These are phyloP conservation scores for Mucor saturninus DNA, from an alignment of 371 early-diverging fungal genomes.

Conservation along the genomic window DNA sequence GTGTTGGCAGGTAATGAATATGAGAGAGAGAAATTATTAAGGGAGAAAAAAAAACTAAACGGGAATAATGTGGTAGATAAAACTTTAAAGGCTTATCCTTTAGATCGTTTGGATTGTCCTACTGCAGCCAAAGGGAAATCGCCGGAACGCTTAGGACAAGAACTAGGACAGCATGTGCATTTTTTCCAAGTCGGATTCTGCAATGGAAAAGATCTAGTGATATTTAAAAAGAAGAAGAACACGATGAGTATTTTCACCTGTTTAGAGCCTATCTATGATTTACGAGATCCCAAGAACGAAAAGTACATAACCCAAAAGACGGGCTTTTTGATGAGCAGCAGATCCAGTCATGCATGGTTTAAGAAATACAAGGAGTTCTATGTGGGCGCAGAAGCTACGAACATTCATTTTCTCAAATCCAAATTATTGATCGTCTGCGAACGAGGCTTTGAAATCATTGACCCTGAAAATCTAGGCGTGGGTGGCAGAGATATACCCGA, in stretches of 20 bases:
- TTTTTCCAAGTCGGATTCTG: constrained; percentile 77
- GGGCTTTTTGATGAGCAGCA: constrained; percentile 42
- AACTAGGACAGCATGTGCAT: constrained; percentile 64
- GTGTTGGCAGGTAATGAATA: constrained; percentile 28
- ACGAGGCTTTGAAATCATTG: constrained; percentile 85
- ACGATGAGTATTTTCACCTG: constrained; percentile 48
- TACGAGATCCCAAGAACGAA: constrained; percentile 43
- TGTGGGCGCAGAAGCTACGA: constrained; percentile 77
- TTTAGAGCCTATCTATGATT: constrained; percentile 42
- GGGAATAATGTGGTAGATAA: constrained; percentile 44
- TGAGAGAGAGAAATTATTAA: not conserved
- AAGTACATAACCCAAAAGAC: constrained; percentile 35
- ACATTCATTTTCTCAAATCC: constrained; percentile 73
- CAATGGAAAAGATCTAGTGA: constrained; percentile 59
- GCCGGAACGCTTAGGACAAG: constrained; percentile 41
- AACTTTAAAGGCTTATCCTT: constrained; percentile 61
- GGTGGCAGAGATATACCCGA: constrained; percentile 50
- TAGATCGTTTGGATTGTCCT: constrained; percentile 43
- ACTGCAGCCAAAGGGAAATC: constrained; percentile 32
- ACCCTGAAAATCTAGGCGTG: constrained; percentile 58
- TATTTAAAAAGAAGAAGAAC: constrained; percentile 57
- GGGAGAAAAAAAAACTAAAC: no score
- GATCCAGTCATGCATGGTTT: constrained; percentile 48
- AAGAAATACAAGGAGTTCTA: constrained; percentile 72
- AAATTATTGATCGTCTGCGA: constrained; percentile 79